A percentile compares a stretch with the other conserved stretches of the same genome.
phyloP scores from a whole-genome alignment of 345 rosid species.

The Dimocarpus longan region DNA sequence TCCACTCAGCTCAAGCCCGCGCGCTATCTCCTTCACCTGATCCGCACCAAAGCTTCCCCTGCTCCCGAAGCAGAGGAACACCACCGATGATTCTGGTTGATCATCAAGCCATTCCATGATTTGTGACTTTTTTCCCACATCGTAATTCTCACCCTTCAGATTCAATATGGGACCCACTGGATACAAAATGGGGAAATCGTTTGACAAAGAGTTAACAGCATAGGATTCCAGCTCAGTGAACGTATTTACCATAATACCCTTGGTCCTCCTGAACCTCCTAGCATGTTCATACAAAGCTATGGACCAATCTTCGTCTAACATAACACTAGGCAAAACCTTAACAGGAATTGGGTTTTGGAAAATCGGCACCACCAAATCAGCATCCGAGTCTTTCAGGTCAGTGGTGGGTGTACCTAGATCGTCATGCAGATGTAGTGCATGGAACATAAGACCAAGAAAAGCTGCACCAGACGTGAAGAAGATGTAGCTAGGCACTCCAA shows the following conservation, averaged over 20 bases:
- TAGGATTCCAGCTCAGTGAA: slow-evolving; percentile 25
- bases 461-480: no score
- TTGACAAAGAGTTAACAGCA: slow-evolving; percentile 20
- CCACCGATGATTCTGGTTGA: slow-evolving; percentile 50
- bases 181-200: slow-evolving; percentile 25
- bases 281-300: slow-evolving; percentile 10
- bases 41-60: slow-evolving; percentile 31
- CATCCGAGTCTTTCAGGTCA: no score
- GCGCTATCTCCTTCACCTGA: no score
- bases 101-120: slow-evolving; percentile 50
- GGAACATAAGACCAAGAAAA: slow-evolving; percentile 5
- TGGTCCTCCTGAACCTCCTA: neutral
- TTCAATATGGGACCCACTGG: slow-evolving; percentile 57
- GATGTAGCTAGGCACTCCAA: no score
- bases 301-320: slow-evolving; percentile 19
- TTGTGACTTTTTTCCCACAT: slow-evolving; percentile 2
- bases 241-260: no score
- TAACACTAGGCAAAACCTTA: slow-evolving; percentile 19
- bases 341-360: neutral
- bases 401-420: no score
- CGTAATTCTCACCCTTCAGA: slow-evolving; percentile 25
- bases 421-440: no score
- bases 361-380: neutral
- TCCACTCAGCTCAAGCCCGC: no score
- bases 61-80: slow-evolving; percentile 69